These are phyloP conservation scores for Primulina eburnea DNA, from an alignment of 257 asterid species.

Conservation along the genomic window DNA sequence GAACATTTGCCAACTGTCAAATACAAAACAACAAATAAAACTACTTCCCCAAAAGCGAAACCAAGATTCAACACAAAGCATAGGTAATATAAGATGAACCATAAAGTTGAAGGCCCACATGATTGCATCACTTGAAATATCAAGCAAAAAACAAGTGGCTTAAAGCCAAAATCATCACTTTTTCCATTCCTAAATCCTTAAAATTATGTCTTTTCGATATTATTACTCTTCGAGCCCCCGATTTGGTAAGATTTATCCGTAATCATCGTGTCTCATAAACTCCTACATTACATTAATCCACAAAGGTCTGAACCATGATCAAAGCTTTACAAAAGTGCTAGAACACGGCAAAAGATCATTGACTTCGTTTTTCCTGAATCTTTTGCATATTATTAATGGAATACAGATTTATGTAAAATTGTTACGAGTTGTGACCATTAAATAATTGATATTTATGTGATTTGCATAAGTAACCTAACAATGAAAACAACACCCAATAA, in stretches of 20 bases:
- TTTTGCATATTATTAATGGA: not conserved
- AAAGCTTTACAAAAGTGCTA: not conserved
- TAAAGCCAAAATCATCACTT: not conserved
- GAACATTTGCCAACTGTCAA: conserved; percentile 83
- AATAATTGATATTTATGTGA: not conserved
- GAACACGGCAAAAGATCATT: not conserved
- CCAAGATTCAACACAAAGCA: conserved; percentile 8
- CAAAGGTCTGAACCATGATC: not conserved
- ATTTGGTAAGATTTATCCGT: not conserved
- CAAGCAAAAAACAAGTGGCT: not conserved
- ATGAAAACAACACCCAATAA: too few species aligned
- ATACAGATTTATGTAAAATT: not conserved
- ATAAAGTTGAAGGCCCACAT: not conserved
- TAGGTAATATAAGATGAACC: conserved; percentile 13
- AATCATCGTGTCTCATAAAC: not conserved
- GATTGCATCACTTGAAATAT: not conserved
- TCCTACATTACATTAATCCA: not conserved
- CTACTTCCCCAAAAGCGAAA: conserved; percentile 5
- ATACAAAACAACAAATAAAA: conserved; percentile 20
- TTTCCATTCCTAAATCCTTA: not conserved
- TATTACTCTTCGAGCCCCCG: not conserved
- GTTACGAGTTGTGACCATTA: not conserved
- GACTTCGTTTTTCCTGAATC: not conserved
- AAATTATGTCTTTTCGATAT: too few species aligned
- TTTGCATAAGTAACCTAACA: not conserved